These are phyloP conservation scores for Sphagnum contortum DNA, from an alignment of 225 moss, liverwort and hornwort genomes.

Conservation along the genomic window DNA sequence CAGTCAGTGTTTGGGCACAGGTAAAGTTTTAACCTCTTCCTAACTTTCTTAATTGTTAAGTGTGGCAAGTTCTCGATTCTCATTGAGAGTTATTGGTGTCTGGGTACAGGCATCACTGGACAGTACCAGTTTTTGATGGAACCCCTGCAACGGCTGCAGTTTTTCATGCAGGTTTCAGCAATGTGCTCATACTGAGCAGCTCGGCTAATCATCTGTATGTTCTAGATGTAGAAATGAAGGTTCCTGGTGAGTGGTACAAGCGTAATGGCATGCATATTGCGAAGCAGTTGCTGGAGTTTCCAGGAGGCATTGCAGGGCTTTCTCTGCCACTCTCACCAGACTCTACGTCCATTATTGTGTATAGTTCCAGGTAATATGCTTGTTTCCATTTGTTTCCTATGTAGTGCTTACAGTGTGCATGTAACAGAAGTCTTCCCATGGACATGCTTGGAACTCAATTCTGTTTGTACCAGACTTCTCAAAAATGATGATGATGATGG, in stretches of 20 bases:
- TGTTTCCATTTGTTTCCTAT: no score
- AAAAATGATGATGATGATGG: no score
- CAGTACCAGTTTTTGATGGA: slow-evolving; percentile 83
- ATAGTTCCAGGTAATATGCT: slow-evolving; percentile 69
- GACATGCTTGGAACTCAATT: no score
- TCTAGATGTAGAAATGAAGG: slow-evolving; percentile 80
- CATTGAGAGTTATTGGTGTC: no score
- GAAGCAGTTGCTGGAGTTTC: slow-evolving; percentile 69
- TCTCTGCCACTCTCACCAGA: slow-evolving; percentile 58
- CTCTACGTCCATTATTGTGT: slow-evolving; percentile 77
- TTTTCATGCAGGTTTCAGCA: slow-evolving; percentile 67
- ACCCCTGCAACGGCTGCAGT: slow-evolving; percentile 80
- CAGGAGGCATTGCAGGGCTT: slow-evolving; percentile 80
- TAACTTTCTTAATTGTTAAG: no score
- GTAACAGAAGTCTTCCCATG: no score
- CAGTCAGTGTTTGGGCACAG: no score
- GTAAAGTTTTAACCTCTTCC: no score
- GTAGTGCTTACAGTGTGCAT: no score
- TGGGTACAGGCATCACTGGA: slow-evolving; percentile 85
- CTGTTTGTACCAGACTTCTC: no score
- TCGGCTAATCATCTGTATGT: slow-evolving; percentile 86
- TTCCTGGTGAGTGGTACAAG: slow-evolving; percentile 78
- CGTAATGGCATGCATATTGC: slow-evolving; percentile 51
- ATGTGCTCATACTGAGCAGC: slow-evolving; percentile 79
- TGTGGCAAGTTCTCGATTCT: no score